These are phyloP conservation scores for Paraphoma chrysanthemicola DNA, from an alignment of 2,329 filamentous ascomycete genomes.

Conservation along the genomic window DNA sequence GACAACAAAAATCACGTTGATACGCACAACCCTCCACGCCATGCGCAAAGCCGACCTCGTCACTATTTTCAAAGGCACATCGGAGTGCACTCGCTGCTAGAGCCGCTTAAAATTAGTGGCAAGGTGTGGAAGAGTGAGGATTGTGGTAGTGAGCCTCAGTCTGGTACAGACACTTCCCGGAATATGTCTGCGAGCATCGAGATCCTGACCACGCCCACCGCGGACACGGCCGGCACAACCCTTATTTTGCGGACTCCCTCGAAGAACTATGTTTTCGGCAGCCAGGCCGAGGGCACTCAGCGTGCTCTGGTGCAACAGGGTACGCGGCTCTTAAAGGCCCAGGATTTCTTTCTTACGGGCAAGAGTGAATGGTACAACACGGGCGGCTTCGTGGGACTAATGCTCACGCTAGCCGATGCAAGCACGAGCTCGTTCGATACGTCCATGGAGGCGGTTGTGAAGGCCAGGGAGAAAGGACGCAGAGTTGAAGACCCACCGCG, in stretches of 20 bases:
- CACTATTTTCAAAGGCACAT: not conserved
- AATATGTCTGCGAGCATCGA: slow-evolving; percentile 77
- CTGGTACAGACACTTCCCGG: too few species aligned
- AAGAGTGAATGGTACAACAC: slow-evolving; percentile 75
- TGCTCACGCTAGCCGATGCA: slow-evolving; percentile 81
- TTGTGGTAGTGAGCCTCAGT: too few species aligned
- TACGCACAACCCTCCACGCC: not conserved
- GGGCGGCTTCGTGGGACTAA: slow-evolving; percentile 83
- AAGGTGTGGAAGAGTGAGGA: too few species aligned
- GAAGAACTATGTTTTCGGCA: slow-evolving; percentile 87
- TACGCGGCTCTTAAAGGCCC: slow-evolving; percentile 68
- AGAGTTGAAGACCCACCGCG: slow-evolving; percentile 21
- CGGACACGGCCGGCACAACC: slow-evolving; percentile 83
- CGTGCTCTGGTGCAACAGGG: slow-evolving; percentile 75
- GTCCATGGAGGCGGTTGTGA: slow-evolving; percentile 47
- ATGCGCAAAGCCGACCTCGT: not conserved
- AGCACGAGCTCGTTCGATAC: slow-evolving; percentile 57
- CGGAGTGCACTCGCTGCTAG: not conserved
- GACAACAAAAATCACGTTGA: slow-evolving; percentile 8
- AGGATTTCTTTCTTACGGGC: slow-evolving; percentile 84
- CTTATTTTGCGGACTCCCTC: slow-evolving; percentile 73
- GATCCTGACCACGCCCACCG: slow-evolving; percentile 81
- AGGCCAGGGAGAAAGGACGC: slow-evolving; percentile 21
- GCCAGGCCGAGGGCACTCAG: slow-evolving; percentile 83
- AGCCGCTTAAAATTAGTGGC: slow-evolving; percentile 4